Evolutionary conservation across 1,284 basidiomycete species (phyloP), one percentile per base, ranked within the genome.

Genomic region (Cutaneotrichosporon cyanovorans): DNA sequence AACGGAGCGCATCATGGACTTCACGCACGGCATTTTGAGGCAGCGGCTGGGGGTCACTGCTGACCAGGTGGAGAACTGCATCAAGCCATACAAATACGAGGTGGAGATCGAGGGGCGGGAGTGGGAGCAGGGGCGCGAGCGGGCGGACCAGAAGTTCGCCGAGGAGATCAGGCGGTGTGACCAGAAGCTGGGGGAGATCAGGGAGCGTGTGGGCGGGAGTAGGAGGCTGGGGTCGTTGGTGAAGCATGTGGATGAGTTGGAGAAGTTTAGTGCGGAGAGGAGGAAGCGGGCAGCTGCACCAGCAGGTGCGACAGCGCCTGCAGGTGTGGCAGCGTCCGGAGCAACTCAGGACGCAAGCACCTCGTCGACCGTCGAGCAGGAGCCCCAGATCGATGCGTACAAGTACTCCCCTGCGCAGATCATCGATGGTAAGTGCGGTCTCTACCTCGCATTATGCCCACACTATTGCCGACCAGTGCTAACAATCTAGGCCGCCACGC

Each of bases 31-130:
- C 61, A 93, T 99, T 61, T 74, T 99, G 47, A 78, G 91, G 40
- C 91, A 96, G 61, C 80, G 93, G 3, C 85, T 96, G 51, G 85
- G 87, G 9, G 73, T 96, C 45, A 91, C 95, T 4, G 85, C 89
- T 1, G 95, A 99, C 67, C 93, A 98, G 73, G 95, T 99, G 8
- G 95, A 99, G 76, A 99, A 98, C 73, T 95, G 89, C 71, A 95
- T 99, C 76, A 99, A 98, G 74, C 95, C 95, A 25, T 97, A 83
- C 80, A 97, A 98, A 76, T 96, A 96, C 68, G 91, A 96, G 62
- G 83, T 93, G 21, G 77, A 78, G 55, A 69, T 78, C 5, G 88
- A 95, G 56, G 78, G 79, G 11, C 76, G 82, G 34, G 92, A 97
- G 67, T 99, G 95, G 95, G 88, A 90, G 60, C 64, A 76, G 3